Base-by-base conservation (phyloP, 495 filamentous ascomycete genomes). In the Staphylotrichum longicolle region DNA sequence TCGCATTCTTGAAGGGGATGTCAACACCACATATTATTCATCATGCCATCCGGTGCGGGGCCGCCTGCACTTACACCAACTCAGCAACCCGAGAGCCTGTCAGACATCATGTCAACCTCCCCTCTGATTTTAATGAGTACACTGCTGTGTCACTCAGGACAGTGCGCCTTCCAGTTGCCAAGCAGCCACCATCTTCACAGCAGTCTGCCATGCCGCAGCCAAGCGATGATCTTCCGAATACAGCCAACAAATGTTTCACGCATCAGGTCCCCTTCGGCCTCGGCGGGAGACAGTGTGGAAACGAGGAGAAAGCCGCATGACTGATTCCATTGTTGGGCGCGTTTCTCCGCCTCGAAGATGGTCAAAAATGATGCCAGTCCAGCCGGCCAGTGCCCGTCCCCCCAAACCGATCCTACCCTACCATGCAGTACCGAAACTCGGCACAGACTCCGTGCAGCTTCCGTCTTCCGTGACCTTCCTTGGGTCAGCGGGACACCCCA, bases 371-470 rank as follows among this genome's bases (percentile, higher is more conserved):
- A 56, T 56, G 30, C 54, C 45, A 54, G 41, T 15, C 20, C 20
- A 27, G 20, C 20, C 20, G 20, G 3, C 11, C 39, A 48, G 55
- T 39, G 2, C 55, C 35, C 20, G 20, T 27, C 20, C 47, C 34
- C 48, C 6, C 46, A 59, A 20, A 27, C 48, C 48, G 40, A 60
- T 45, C 7, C 48, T 30, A 60, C 57, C 57, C 48, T 60, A 12
- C 48, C n/a, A 30, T 48, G 37, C 57, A 60, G 57, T 52, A 60
- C 57, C 57, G 57, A 52, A 30, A 44, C 39, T 35, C 39, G 57
- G 47, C 37, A 20, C 39, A 20, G 37, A 15, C 27, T 33, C n/a
- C 37, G 1, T 51, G 47, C 57, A 59, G 34, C 46, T 5, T 7
- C 47, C 45, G 32, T 45, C 15, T 32, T 4, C 33, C 7, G 9